These are phyloP conservation scores for Irpex lacteus DNA, from an alignment of 1,284 basidiomycete genomes.

Conservation along the genomic window DNA sequence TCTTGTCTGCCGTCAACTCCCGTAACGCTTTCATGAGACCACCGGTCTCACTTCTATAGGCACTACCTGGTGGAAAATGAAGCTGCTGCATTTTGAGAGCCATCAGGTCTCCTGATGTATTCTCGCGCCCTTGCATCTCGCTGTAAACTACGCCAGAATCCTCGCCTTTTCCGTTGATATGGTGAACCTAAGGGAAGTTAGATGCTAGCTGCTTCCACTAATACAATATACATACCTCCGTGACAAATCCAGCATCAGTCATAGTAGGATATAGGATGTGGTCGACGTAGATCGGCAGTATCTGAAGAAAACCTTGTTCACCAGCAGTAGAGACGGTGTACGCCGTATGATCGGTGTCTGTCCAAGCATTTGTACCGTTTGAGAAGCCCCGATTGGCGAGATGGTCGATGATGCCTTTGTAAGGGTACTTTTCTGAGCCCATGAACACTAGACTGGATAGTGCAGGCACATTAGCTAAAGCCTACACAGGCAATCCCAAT, in stretches of 20 bases:
- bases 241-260: slow-evolving; percentile 87
- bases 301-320: slow-evolving; percentile 91
- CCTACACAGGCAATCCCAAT: neutral
- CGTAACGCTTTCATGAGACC: slow-evolving; percentile 93
- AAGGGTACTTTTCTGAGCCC: slow-evolving; percentile 92
- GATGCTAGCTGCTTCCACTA: neutral
- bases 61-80: slow-evolving; percentile 81
- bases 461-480: slow-evolving; percentile 1
- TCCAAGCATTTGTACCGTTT: slow-evolving; percentile 88
- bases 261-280: slow-evolving; percentile 97
- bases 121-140: slow-evolving; percentile 98
- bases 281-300: slow-evolving; percentile 95
- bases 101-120: slow-evolving; percentile 90
- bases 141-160: slow-evolving; percentile 97
- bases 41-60: slow-evolving; percentile 95
- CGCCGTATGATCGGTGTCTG: slow-evolving; percentile 86
- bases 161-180: slow-evolving; percentile 88
- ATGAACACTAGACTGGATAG: slow-evolving; percentile 81
- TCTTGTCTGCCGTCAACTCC: slow-evolving; percentile 85
- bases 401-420: slow-evolving; percentile 96
- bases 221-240: slow-evolving; percentile 61
- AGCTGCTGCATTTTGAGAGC: slow-evolving; percentile 81
- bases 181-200: slow-evolving; percentile 65
- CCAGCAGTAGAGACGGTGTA: slow-evolving; percentile 99
- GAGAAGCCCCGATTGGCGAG: slow-evolving; percentile 98